phyloP scores from a whole-genome alignment of 352 stramenopile species.

The Globisporangium ultimum region DNA sequence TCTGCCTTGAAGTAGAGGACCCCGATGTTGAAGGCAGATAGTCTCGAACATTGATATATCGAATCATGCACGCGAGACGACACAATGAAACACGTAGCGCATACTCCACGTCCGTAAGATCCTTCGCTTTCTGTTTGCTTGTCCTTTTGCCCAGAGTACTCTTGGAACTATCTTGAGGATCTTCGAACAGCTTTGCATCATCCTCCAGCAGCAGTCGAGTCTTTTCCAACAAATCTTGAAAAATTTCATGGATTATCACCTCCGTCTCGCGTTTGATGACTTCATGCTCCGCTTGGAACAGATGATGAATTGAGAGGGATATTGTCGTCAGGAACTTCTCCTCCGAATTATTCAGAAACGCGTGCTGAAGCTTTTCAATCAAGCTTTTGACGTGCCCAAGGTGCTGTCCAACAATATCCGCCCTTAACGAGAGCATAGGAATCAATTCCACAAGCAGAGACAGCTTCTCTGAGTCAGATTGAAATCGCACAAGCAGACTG shows the following conservation, averaged over 20 bases:
- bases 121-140: conserved; percentile 33
- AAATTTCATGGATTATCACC: conserved; percentile 66
- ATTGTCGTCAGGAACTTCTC: conserved; percentile 69
- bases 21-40: conserved; percentile 32
- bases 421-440: conserved; percentile 57
- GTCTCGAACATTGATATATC: conserved; percentile 60
- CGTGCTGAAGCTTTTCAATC: conserved; percentile 74
- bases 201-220: conserved; percentile 44
- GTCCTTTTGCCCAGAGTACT: conserved; percentile 20
- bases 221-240: conserved; percentile 69
- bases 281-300: conserved; percentile 69
- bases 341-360: conserved; percentile 63
- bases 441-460: conserved; percentile 72
- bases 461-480: conserved; percentile 80
- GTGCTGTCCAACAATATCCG: conserved; percentile 68
- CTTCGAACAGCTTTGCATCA: conserved; percentile 39
- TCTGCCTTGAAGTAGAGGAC: neutral
- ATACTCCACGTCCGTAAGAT: conserved; percentile 68
- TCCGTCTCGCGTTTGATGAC: conserved; percentile 79
- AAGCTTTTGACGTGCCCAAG: conserved; percentile 62
- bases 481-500: conserved; percentile 66
- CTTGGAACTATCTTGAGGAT: conserved; percentile 7
- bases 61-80: conserved; percentile 57
- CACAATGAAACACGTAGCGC: conserved; percentile 55
- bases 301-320: conserved; percentile 59